A percentile compares a stretch with the other conserved stretches of the same genome.
Conservation (phyloP, 805 yeast species). For the Ogataea saltuana region DNA sequence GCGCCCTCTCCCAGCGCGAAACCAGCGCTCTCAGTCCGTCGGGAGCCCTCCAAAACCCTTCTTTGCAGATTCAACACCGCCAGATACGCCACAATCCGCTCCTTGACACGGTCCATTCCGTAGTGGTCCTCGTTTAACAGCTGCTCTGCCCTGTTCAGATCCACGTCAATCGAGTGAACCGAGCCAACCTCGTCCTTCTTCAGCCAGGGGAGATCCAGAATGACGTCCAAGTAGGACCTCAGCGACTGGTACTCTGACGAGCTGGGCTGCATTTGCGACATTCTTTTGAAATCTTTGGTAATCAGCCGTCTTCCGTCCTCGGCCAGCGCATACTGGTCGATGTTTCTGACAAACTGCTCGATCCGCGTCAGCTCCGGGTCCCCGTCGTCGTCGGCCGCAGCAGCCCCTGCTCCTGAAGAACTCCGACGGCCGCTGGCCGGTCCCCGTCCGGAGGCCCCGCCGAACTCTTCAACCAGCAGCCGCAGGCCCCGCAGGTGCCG, state of each 20-base stretch:
- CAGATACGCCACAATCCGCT: slow-evolving; percentile 72
- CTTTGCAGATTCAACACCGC: slow-evolving; percentile 68
- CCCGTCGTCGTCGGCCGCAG: slow-evolving; percentile 40
- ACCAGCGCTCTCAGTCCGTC: too few relatives aligned
- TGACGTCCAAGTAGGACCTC: slow-evolving; percentile 62
- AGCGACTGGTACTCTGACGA: slow-evolving; percentile 66
- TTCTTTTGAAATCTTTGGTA: slow-evolving; percentile 53
- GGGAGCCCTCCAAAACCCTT: too few relatives aligned
- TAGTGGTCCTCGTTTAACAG: slow-evolving; percentile 74
- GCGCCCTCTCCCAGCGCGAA: too few relatives aligned
- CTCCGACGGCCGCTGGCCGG: slow-evolving; percentile 4
- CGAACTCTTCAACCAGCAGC: slow-evolving; percentile 26
- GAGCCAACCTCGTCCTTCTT: slow-evolving; percentile 26
- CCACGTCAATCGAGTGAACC: slow-evolving; percentile 39
- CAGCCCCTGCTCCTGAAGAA: slow-evolving; percentile 7
- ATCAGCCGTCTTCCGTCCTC: slow-evolving; percentile 45
- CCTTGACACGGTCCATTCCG: slow-evolving; percentile 73
- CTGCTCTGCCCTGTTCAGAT: slow-evolving; percentile 52
- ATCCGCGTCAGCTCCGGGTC: slow-evolving; percentile 41
- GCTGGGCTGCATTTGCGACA: slow-evolving; percentile 54
- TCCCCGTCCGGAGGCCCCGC: too few relatives aligned
- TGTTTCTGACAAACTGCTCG: slow-evolving; percentile 32
- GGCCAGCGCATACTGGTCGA: slow-evolving; percentile 37
- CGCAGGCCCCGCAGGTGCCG: slow-evolving; percentile 32
- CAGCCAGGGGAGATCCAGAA: slow-evolving; percentile 64